These are phyloP conservation scores for Fraxinus nigra DNA, from an alignment of 305 asterid species.

Conservation along the genomic window DNA sequence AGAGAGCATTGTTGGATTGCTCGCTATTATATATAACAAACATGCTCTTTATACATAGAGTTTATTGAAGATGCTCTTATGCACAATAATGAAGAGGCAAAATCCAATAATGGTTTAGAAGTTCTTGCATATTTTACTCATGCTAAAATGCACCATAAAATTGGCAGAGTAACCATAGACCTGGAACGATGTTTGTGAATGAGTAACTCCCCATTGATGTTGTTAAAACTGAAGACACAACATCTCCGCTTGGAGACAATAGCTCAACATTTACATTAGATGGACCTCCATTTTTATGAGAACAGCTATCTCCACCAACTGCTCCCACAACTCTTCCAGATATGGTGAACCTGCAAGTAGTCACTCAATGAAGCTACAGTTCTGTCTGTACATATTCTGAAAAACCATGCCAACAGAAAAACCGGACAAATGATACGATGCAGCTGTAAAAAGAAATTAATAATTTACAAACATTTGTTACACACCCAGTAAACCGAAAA, in stretches of 20 bases:
- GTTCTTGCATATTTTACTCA: constrained; percentile 6
- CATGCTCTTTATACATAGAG: neutral
- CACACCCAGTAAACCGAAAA: constrained; percentile 87
- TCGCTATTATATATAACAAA: neutral
- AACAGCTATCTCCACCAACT: constrained; percentile 74
- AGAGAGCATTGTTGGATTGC: neutral
- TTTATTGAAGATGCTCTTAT: neutral
- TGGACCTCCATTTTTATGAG: constrained; percentile 71
- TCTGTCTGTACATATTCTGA: neutral
- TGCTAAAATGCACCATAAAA: constrained; percentile 11
- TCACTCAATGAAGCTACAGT: constrained; percentile 28
- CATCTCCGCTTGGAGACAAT: constrained; percentile 61
- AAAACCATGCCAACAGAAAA: neutral
- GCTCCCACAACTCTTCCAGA: constrained; percentile 84
- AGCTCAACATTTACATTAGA: constrained; percentile 77
- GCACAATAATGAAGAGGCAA: neutral
- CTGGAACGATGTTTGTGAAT: constrained; percentile 74
- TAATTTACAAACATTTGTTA: constrained; percentile 14
- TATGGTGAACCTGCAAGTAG: constrained; percentile 63
- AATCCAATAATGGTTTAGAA: constrained; percentile 2
- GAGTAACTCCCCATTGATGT: constrained; percentile 72
- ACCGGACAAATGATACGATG: neutral
- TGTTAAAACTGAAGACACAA: constrained; percentile 68
- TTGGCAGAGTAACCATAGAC: constrained; percentile 39
- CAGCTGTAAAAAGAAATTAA: constrained; percentile 5